These are phyloP conservation scores for Salix suchowensis DNA, from an alignment of 345 rosid species.

Conservation along the genomic window DNA sequence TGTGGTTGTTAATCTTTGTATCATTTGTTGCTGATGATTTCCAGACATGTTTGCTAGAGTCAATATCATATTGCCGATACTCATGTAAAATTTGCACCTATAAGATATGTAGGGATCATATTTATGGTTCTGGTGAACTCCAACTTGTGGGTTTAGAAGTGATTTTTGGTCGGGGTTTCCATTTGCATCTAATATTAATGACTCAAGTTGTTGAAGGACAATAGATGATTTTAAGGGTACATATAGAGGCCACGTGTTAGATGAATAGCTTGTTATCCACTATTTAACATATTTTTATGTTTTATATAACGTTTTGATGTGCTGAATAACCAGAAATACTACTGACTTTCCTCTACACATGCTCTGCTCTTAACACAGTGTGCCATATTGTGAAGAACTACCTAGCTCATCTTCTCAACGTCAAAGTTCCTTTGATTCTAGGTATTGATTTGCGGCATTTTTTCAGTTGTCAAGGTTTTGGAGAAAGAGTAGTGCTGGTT, in stretches of 20 bases:
- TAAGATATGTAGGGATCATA: neutral
- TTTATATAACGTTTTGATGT: neutral
- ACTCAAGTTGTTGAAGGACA: neutral
- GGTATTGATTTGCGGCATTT: constrained; percentile 38
- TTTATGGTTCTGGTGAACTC: neutral
- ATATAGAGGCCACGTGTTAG: neutral
- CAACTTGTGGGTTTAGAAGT: neutral
- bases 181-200: neutral
- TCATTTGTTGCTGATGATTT: neutral
- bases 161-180: neutral
- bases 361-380: constrained; percentile 40
- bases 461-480: neutral
- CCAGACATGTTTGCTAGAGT: too few species aligned
- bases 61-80: neutral
- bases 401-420: constrained; percentile 61
- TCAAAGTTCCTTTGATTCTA: constrained; percentile 78
- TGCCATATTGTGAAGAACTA: constrained; percentile 89
- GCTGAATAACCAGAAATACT: neutral
- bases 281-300: neutral
- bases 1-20: too few species aligned
- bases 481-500: neutral
- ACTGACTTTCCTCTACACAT: constrained; percentile 1
- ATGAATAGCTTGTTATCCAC: neutral
- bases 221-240: neutral
- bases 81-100: neutral